Base-by-base conservation (phyloP, 768 basidiomycete species). In the Termitomyces heimii region DNA sequence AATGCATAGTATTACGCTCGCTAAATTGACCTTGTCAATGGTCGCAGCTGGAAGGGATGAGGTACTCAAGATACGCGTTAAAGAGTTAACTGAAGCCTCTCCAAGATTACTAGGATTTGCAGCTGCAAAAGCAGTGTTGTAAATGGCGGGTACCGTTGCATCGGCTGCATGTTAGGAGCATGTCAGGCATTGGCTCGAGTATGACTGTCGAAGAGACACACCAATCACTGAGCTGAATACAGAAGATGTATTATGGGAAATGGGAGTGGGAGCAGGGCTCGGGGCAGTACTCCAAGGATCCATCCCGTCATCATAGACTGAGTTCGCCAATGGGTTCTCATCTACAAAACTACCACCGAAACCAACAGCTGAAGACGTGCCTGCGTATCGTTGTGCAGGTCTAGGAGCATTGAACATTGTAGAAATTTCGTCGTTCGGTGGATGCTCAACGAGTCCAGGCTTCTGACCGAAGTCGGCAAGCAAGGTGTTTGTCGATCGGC, bases 361-460 rank as follows among this genome's bases (percentile, higher is more conserved):
- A 42, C 83, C 82, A 13, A 43, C 58, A 24, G 75, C 77, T 40
- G 77, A 75, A 2, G 86, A 76, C 20, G 78, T 76, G 35, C 77
- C 73, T 48, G 77, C 76, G 65, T 92, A 90, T 59, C 86, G 77
- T 63, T 88, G 88, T 26, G 78, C 82, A 42, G 85, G 83, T 51
- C 91, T 81, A 54, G 90, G 90, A 51, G 89, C 81, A 76, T 93
- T 92, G 77, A 93, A 93, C 90, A 93, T 93, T 10, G 29, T 28
- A n/a, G 44, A 45, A 46, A n/a, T 20, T 6, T 18, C 13, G 37
- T 42, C 37, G 56, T 50, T n/a, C n/a, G 49, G 34, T 22, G 10
- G 5, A 50, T 50, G 24, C 49, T 12, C 16, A 26, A 39, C 35
- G 4, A 26, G 24, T 28, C 9, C 18, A 24, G 24, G 7, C 34